Conservation (phyloP, 805 yeast genomes). For the Candida schatavii region DNA sequence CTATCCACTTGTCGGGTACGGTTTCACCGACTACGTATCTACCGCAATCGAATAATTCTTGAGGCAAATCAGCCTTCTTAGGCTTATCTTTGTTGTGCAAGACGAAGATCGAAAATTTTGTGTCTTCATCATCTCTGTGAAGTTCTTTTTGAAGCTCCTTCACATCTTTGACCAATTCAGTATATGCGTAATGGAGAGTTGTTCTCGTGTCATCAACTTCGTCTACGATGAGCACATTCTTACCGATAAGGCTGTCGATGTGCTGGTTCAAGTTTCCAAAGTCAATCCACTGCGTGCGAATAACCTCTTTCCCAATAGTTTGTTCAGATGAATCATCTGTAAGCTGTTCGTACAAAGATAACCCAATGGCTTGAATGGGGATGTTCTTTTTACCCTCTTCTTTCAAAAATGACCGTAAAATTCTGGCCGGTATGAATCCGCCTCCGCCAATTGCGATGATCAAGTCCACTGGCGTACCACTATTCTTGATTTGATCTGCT, state of each 20-base stretch:
- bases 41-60: constrained; percentile 57
- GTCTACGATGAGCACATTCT: constrained; percentile 77
- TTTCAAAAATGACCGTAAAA: constrained; percentile 61
- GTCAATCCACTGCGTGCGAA: constrained; percentile 89
- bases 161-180: constrained; percentile 68
- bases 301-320: constrained; percentile 71
- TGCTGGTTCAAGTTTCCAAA: constrained; percentile 68
- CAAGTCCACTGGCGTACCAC: constrained; percentile 47
- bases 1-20: constrained; percentile 78
- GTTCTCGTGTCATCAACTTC: constrained; percentile 94
- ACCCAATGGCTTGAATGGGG: constrained; percentile 69
- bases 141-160: constrained; percentile 55
- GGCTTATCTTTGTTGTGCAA: constrained; percentile 81
- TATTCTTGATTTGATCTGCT: constrained; percentile 49
- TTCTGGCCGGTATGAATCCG: constrained; percentile 69
- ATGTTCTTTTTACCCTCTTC: constrained; percentile 59
- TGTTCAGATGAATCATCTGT: constrained; percentile 42
- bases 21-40: constrained; percentile 72
- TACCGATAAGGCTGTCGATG: constrained; percentile 76
- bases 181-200: constrained; percentile 78
- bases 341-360: constrained; percentile 61
- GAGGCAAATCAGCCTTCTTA: constrained; percentile 72
- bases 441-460: constrained; percentile 74
- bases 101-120: constrained; percentile 74
- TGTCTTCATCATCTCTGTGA: constrained; percentile 57